These are phyloP conservation scores for Trichoderma endophyticum DNA, from an alignment of 2,329 filamentous ascomycete species.

Conservation along the genomic window DNA sequence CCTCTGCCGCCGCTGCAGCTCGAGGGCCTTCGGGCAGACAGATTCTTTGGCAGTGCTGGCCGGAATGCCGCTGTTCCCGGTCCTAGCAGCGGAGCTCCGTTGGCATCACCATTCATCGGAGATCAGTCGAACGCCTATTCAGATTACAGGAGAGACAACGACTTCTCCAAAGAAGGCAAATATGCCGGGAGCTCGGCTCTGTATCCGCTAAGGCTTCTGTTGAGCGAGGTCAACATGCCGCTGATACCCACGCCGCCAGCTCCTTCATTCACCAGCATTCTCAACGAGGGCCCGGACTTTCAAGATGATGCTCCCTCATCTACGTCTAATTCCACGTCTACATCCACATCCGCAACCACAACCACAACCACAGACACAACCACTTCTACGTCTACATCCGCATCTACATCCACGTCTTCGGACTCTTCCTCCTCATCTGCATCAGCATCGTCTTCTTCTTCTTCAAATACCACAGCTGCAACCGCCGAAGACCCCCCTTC, in stretches of 20 bases:
- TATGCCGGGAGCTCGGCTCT: slow-evolving; percentile 26
- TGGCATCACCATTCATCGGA: slow-evolving; percentile 18
- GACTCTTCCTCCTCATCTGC: neutral
- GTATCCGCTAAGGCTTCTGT: slow-evolving; percentile 40
- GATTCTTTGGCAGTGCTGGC: slow-evolving; percentile 20
- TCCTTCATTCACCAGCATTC: slow-evolving; percentile 44
- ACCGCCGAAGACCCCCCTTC: neutral
- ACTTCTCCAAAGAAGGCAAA: slow-evolving; percentile 25
- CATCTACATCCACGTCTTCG: neutral
- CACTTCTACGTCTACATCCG: neutral
- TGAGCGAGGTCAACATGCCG: slow-evolving; percentile 32
- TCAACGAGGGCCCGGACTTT: slow-evolving; percentile 43
- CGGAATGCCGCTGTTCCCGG: slow-evolving; percentile 5
- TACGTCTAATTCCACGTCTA: neutral
- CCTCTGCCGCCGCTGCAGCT: slow-evolving; percentile 53
- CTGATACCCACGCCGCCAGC: slow-evolving; percentile 32
- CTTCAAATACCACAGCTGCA: neutral
- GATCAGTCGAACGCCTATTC: slow-evolving; percentile 22
- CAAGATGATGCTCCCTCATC: slow-evolving; percentile 40
- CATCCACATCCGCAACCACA: neutral
- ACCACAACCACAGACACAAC: neutral
- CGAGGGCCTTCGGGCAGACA: slow-evolving; percentile 44
- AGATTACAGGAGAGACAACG: slow-evolving; percentile 25
- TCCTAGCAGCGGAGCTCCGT: slow-evolving; percentile 18
- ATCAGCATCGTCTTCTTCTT: neutral